A percentile compares a stretch with the other conserved stretches of the same genome.
These are phyloP conservation scores for Zizania latifolia DNA, from an alignment of 176 grass and related monocot genomes.

Conservation along the genomic window DNA sequence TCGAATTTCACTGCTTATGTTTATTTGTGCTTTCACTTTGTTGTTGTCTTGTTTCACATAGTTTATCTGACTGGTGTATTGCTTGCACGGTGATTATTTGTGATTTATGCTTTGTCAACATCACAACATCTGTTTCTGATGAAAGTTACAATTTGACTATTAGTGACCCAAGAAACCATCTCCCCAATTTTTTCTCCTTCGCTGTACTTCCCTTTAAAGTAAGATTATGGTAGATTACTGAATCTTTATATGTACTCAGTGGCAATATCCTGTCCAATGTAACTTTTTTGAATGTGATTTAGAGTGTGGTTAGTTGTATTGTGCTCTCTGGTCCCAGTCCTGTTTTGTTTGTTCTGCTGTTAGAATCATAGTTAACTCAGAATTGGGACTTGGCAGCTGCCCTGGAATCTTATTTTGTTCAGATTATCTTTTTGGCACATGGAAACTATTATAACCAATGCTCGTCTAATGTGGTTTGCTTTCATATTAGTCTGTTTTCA, in stretches of 20 bases:
- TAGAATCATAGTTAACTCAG: not conserved
- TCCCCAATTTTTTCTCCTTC: not conserved
- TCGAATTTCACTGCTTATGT: constrained; percentile 1
- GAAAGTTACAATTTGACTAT: constrained; percentile 27
- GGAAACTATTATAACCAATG: not conserved
- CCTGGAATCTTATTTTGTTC: constrained; percentile 11
- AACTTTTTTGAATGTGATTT: too few species aligned
- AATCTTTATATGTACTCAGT: not conserved
- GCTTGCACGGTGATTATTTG: constrained; percentile 30
- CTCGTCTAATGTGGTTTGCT: not conserved
- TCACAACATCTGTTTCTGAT: constrained; percentile 4
- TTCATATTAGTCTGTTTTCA: not conserved
- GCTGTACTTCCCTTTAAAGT: not conserved
- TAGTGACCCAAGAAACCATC: not conserved
- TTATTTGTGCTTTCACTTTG: constrained; percentile 11
- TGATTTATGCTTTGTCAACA: constrained; percentile 13
- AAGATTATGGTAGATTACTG: not conserved
- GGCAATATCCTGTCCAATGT: not conserved
- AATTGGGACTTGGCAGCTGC: not conserved
- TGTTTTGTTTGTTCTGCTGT: not conserved
- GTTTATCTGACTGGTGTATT: constrained; percentile 10
- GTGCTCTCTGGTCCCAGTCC: not conserved
- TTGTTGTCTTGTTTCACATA: constrained; percentile 6
- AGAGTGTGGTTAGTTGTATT: not conserved
- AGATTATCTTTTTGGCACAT: constrained; percentile 21